Base-by-base conservation (phyloP, 2,329 filamentous ascomycete genomes). In the Pyrenophora tritici-repentis region DNA sequence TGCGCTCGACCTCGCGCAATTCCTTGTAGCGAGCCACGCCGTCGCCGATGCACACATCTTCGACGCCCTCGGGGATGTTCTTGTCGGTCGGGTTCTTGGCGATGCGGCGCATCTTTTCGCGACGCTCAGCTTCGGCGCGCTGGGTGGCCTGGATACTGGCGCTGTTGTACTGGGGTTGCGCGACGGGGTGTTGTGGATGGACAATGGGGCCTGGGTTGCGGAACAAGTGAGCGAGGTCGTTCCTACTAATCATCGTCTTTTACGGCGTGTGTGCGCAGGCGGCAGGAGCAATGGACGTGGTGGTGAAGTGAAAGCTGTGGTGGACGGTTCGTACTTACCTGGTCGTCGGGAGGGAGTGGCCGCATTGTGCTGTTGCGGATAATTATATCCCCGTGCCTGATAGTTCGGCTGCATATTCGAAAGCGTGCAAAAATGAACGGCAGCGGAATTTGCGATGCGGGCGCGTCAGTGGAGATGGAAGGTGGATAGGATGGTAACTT, bases 51-150 rank as follows among this genome's bases (percentile, higher is more conserved):
- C 91, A 84, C 58, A 88, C 84, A 40, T 91, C 86, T 63, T 75
- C 92, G 37, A 96, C 82, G 48, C 90, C 91, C 59, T 97, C 92
- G 33, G 94, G 92, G 20, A 99, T 86, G 65, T 91, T 94, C 81
- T 91, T 96, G 75, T 99, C 94, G 51, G 91, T 97, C 1, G 94
- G 94, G 75, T 93, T 95, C 70, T 87, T 86, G 68, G 90, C 91
- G 62, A 90, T 86, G 55, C 91, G 86, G 73, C 92, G 91, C 38
- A 88, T 86, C 57, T 85, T 80, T 71, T 90, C 87, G 61, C 80
- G 81, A 37, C 84, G 83, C 59, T 80, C 75, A 47, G 72, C 61
- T 40, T 75, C 73, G 54, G 75, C 76, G 50, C 75, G 72, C 51
- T 76, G 72, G 56, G 79, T 76, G 49, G 74, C 73, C 48, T 79